Conservation (phyloP, 345 rosid genomes). For the Excoecaria agallocha region DNA sequence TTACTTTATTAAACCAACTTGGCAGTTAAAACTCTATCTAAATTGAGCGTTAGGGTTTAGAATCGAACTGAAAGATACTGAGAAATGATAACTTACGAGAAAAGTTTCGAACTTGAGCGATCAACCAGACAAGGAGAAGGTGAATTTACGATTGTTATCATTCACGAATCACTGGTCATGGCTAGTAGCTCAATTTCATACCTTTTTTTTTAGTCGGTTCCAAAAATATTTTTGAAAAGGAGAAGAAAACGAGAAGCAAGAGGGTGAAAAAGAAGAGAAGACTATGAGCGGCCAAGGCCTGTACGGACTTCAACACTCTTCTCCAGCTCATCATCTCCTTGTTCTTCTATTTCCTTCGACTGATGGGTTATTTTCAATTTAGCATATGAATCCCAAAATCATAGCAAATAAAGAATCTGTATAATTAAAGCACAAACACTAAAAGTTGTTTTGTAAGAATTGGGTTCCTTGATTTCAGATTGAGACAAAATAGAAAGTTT, state of each 20-base stretch:
- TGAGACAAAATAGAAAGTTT: not conserved
- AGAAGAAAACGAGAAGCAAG: constrained; percentile 20
- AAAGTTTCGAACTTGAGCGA: not conserved
- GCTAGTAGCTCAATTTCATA: too few relatives aligned
- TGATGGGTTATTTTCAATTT: not conserved
- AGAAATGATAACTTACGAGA: not conserved
- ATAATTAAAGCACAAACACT: not conserved
- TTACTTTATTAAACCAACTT: not conserved
- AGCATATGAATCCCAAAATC: not conserved
- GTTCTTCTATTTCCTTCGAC: not conserved
- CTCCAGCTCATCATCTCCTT: constrained; percentile 66
- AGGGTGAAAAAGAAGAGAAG: constrained; percentile 72
- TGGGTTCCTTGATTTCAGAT: too few relatives aligned
- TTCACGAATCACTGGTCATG: too few relatives aligned
- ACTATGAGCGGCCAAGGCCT: constrained; percentile 75
- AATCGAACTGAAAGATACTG: not conserved
- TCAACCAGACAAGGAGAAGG: too few relatives aligned
- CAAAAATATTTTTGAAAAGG: too few relatives aligned
- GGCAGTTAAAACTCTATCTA: not conserved
- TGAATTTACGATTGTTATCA: too few relatives aligned
- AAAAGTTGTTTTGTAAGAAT: too few relatives aligned
- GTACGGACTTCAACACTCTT: constrained; percentile 82
- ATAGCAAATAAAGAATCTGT: not conserved
- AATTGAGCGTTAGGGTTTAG: not conserved
- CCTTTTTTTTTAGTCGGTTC: too few relatives aligned